Conservation (phyloP, 257 asterid species). For the Capsicum rhomboideum region DNA sequence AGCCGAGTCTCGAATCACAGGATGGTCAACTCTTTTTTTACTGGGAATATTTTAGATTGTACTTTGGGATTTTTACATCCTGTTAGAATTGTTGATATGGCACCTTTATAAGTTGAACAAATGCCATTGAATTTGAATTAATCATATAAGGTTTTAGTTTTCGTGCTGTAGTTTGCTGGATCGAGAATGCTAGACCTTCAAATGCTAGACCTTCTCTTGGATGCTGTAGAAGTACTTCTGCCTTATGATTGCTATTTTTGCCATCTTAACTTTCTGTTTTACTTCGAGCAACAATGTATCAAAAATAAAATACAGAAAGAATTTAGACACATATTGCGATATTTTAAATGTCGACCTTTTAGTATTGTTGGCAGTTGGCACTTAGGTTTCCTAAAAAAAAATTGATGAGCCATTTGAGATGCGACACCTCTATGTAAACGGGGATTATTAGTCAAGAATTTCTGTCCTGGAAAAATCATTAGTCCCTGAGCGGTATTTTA, state of each 20-base stretch:
- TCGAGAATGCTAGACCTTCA: not conserved
- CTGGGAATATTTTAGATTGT: not conserved
- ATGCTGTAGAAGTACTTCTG: not conserved
- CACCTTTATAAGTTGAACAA: not conserved
- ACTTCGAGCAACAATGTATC: not conserved
- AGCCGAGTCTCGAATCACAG: not conserved
- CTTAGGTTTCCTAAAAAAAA: no score
- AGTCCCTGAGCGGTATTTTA: no score
- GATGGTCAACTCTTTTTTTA: not conserved
- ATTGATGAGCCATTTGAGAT: no score
- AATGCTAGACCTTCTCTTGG: not conserved
- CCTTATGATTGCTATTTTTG: not conserved
- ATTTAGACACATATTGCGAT: not conserved
- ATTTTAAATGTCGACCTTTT: no score
- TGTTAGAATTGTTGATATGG: not conserved
- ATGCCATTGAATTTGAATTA: not conserved
- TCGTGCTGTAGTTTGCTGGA: not conserved
- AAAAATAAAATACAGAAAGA: no score
- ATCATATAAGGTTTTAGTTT: not conserved
- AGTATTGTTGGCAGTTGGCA: no score
- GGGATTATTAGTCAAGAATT: no score
- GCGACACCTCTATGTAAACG: no score
- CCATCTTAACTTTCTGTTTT: not conserved
- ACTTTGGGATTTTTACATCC: not conserved
- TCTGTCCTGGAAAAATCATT: no score